Conservation (phyloP, 202 grass and related monocot genomes). For the Schoenoplectus tabernaemontani region DNA sequence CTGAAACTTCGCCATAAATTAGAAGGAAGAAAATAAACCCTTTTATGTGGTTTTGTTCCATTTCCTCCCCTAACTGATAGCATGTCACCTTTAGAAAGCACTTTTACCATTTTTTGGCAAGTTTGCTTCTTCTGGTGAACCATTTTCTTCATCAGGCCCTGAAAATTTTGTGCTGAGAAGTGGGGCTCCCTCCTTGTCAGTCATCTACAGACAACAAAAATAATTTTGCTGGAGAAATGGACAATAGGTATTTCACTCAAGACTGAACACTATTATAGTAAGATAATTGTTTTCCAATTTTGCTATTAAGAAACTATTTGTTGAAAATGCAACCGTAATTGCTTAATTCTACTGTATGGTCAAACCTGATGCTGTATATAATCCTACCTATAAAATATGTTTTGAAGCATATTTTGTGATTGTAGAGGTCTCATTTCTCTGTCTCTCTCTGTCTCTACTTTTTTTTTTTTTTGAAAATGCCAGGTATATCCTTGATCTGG, state of each 20-base stretch:
- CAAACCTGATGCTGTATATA: not conserved
- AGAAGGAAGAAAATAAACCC: slow-evolving; percentile 10
- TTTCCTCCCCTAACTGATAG: not conserved
- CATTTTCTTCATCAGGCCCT: slow-evolving; percentile 32
- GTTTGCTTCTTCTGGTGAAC: slow-evolving; percentile 22
- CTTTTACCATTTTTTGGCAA: slow-evolving; percentile 49
- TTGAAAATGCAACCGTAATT: not conserved
- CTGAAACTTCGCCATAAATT: not conserved
- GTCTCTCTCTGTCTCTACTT: too few species aligned
- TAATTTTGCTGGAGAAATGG: not conserved
- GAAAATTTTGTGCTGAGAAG: slow-evolving; percentile 30
- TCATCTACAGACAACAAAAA: slow-evolving; percentile 31
- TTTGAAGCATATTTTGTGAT: not conserved
- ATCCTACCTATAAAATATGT: not conserved
- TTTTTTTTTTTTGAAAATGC: not conserved
- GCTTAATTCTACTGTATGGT: not conserved
- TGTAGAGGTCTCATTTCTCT: not conserved
- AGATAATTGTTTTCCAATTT: not conserved
- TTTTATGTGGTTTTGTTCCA: not conserved
- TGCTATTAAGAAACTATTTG: not conserved
- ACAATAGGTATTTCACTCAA: not conserved
- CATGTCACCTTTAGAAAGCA: slow-evolving; percentile 17
- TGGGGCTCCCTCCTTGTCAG: slow-evolving; percentile 46
- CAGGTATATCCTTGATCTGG: not conserved
- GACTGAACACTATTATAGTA: not conserved